Conservation (phyloP, 2,329 filamentous ascomycete species). For the Pleomassaria siparia region DNA sequence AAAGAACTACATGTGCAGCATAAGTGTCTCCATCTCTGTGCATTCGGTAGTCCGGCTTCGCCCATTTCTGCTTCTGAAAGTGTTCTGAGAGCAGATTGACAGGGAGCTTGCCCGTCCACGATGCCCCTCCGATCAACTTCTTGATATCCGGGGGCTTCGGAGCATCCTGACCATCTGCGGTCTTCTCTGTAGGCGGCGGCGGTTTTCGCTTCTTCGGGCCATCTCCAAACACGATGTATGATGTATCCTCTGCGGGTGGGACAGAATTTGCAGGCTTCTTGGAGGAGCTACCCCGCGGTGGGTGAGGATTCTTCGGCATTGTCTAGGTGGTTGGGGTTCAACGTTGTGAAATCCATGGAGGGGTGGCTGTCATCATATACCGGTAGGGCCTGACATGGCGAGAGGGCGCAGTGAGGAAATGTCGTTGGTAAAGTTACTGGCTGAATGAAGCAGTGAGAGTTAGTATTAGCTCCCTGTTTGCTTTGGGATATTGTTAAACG, state of each 20-base stretch:
- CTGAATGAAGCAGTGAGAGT: too few species aligned
- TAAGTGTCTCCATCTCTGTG: slow-evolving; percentile 75
- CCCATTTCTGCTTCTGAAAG: slow-evolving; percentile 95
- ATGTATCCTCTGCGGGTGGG: slow-evolving; percentile 50
- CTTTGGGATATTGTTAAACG: too few species aligned
- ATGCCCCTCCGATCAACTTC: slow-evolving; percentile 88
- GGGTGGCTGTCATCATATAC: not conserved
- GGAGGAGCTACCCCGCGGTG: slow-evolving; percentile 43
- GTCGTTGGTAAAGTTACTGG: too few species aligned
- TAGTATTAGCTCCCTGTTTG: too few species aligned
- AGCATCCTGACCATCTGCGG: slow-evolving; percentile 32
- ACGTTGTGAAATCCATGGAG: not conserved
- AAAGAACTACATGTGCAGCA: slow-evolving; percentile 79
- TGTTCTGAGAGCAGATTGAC: slow-evolving; percentile 92
- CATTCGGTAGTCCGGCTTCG: slow-evolving; percentile 87
- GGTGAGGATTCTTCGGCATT: slow-evolving; percentile 55
- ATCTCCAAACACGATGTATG: slow-evolving; percentile 53
- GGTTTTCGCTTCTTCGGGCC: slow-evolving; percentile 48
- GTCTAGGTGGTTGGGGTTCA: not conserved
- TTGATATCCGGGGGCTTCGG: slow-evolving; percentile 63
- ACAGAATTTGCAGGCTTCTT: slow-evolving; percentile 41
- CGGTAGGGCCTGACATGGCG: too few species aligned
- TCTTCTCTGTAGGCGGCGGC: too few species aligned
- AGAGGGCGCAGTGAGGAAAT: not conserved
- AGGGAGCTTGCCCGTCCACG: slow-evolving; percentile 96